phyloP scores from a whole-genome alignment of 2,329 filamentous ascomycete genomes.

The Colletotrichum melonis region DNA sequence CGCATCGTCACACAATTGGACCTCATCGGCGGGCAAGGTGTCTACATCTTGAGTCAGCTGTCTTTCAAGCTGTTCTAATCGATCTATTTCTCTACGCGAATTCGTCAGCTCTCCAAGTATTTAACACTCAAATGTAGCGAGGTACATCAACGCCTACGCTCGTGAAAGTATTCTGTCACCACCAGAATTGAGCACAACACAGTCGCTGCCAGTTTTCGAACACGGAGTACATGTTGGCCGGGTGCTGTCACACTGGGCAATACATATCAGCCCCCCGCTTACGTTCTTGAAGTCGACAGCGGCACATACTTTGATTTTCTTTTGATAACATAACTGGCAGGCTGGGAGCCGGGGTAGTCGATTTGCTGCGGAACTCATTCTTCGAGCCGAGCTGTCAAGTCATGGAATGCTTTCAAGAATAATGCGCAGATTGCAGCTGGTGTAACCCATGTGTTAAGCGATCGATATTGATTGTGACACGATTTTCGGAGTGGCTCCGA shows the following conservation, averaged over 20 bases:
- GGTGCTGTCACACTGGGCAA: conserved; percentile 42
- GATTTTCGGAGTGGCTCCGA: background rate
- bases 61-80: too few relatives aligned
- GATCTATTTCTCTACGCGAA: too few relatives aligned
- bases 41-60: too few relatives aligned
- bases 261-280: background rate
- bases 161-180: conserved; percentile 40
- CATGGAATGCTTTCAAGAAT: background rate
- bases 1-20: too few relatives aligned
- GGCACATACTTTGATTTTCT: conserved; percentile 31
- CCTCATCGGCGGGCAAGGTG: too few relatives aligned
- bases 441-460: background rate
- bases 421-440: too few relatives aligned
- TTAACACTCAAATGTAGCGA: too few relatives aligned
- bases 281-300: background rate
- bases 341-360: conserved; percentile 27
- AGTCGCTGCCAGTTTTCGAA: conserved; percentile 40
- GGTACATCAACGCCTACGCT: conserved; percentile 11
- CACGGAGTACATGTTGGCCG: conserved; percentile 45
- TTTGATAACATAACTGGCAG: conserved; percentile 31
- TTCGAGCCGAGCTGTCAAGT: background rate
- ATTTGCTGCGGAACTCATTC: conserved; percentile 7
- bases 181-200: conserved; percentile 42
- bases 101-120: too few relatives aligned
- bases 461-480: too few relatives aligned